Evolutionary conservation across 2,329 filamentous ascomycete species (phyloP).

Genomic region (Aquanectria penicillioides): DNA sequence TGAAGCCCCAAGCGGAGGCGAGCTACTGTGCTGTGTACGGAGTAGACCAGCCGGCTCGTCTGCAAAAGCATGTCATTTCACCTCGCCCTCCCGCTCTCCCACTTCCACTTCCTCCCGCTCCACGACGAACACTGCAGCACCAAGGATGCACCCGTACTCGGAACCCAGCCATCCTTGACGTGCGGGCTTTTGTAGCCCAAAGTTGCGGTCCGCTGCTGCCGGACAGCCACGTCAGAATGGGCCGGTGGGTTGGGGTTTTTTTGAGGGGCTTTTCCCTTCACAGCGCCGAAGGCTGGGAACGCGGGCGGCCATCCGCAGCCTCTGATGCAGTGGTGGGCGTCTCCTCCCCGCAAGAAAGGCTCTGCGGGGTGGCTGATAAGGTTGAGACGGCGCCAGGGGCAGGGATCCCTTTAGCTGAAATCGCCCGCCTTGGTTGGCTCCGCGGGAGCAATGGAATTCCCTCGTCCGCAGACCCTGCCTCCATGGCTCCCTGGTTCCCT

Average conservation of each 20-base stretch:
- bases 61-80: slow-evolving; percentile 8
- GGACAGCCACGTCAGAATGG: slow-evolving; percentile 24
- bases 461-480: not conserved
- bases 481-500: not conserved
- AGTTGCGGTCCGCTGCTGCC: not conserved
- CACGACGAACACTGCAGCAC: no score
- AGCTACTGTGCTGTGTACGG: no score
- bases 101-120: no score
- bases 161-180: not conserved
- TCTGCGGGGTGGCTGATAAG: slow-evolving; percentile 40
- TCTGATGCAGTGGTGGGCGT: not conserved
- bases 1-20: no score
- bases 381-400: slow-evolving; percentile 30
- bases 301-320: no score
- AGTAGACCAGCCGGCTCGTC: no score
- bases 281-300: no score
- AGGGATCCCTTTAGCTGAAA: slow-evolving; percentile 7
- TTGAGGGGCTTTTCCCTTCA: slow-evolving; percentile 3
- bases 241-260: slow-evolving; percentile 20
- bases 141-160: not conserved
- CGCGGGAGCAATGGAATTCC: no score
- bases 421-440: slow-evolving; percentile 1
- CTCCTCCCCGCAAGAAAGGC: slow-evolving; percentile 21
- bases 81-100: not conserved
- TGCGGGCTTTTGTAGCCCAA: not conserved